phyloP scores from a whole-genome alignment of 345 rosid species.

The Populus alba region DNA sequence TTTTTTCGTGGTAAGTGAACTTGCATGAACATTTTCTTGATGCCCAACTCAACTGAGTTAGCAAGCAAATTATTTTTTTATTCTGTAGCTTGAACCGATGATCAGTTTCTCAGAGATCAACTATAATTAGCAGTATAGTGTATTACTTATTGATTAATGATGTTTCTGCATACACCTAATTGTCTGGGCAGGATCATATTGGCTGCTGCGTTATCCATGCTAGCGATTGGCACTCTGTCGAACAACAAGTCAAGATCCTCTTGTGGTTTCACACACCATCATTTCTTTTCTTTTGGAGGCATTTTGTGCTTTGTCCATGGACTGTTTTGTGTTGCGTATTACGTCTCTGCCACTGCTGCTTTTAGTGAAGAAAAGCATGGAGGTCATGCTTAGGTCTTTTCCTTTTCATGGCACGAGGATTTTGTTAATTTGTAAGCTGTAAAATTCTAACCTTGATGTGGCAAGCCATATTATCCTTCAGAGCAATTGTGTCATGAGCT shows the following conservation, averaged over 20 bases:
- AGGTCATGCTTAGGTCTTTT: slow-evolving; percentile 17
- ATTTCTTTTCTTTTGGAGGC: slow-evolving; percentile 84
- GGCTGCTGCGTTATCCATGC: slow-evolving; percentile 60
- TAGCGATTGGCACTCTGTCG: slow-evolving; percentile 77
- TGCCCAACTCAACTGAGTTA: not conserved
- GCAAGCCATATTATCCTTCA: not conserved
- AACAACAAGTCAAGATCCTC: slow-evolving; percentile 74
- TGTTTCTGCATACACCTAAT: not conserved
- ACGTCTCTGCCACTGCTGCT: slow-evolving; percentile 77
- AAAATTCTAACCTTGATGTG: not conserved
- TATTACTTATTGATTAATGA: not conserved
- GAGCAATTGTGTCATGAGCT: not conserved
- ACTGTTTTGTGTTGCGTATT: slow-evolving; percentile 70
- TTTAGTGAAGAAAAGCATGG: slow-evolving; percentile 35
- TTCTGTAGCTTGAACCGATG: not conserved
- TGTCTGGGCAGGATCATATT: slow-evolving; percentile 61
- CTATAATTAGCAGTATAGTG: not conserved
- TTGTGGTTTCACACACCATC: slow-evolving; percentile 88
- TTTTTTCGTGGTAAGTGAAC: slow-evolving; percentile 64
- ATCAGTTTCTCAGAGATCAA: not conserved
- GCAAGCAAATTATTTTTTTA: not conserved
- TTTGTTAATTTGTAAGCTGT: not conserved
- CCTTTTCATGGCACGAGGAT: not conserved
- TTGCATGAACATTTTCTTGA: not conserved
- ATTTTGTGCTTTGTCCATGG: slow-evolving; percentile 83